Evolutionary conservation across 345 rosid genomes (phyloP).

Genomic region (Raphanus sativus): DNA sequence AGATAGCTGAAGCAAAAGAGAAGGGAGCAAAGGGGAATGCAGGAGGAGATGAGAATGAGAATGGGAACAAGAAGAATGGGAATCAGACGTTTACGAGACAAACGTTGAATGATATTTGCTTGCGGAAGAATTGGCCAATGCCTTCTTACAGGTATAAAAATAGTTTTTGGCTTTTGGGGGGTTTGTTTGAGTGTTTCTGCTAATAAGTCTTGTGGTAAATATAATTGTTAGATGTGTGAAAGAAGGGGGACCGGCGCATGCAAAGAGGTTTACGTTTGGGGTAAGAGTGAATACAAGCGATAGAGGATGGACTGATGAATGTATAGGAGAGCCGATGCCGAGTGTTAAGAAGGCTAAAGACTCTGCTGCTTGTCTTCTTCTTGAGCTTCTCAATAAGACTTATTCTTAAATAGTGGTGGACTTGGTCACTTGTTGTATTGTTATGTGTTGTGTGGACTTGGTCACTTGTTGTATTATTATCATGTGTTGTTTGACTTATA

Average conservation of each 20-base stretch:
- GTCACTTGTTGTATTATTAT: too few relatives aligned
- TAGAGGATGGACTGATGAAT: constrained; percentile 90
- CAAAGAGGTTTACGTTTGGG: constrained; percentile 83
- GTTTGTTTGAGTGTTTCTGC: neutral
- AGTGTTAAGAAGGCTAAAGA: constrained; percentile 98
- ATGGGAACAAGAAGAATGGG: constrained; percentile 67
- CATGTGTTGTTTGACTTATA: neutral
- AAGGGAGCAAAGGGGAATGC: constrained; percentile 50
- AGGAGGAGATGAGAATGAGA: constrained; percentile 56
- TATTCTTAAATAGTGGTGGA: constrained; percentile 37
- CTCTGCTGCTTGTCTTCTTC: constrained; percentile 83
- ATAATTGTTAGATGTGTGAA: constrained; percentile 62
- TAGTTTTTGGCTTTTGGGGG: too few relatives aligned
- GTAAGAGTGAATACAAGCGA: constrained; percentile 82
- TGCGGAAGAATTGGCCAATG: constrained; percentile 97
- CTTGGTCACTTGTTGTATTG: neutral
- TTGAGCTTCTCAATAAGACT: constrained; percentile 63
- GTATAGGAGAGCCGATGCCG: constrained; percentile 96
- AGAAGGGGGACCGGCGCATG: constrained; percentile 99
- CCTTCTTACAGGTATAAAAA: constrained; percentile 93
- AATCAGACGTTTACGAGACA: constrained; percentile 91
- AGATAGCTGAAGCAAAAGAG: constrained; percentile 57
- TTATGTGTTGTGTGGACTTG: too few relatives aligned
- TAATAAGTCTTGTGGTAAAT: neutral
- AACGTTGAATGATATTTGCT: constrained; percentile 86